Percentiles rank a stretch among this genome's conserved stretches.
phyloP scores from a whole-genome alignment of 2,329 filamentous ascomycete species.

The Trichoderma sp. region DNA sequence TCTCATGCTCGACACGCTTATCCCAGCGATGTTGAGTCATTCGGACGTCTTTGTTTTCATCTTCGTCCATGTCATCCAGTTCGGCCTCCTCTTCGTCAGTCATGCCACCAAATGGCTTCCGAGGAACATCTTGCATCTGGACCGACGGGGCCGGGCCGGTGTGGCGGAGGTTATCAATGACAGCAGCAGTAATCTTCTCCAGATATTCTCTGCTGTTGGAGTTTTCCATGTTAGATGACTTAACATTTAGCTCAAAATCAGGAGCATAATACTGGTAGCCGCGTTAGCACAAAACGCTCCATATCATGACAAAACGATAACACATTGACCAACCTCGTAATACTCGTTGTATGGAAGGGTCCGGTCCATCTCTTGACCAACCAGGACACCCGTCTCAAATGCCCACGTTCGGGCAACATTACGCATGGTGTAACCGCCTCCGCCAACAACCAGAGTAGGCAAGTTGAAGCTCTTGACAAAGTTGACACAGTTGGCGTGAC shows the following conservation, averaged over 20 bases:
- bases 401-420: conserved; percentile 98
- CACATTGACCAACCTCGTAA: conserved; percentile 63
- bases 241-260: conserved; percentile 87
- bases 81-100: conserved; percentile 68
- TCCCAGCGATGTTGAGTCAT: conserved; percentile 83
- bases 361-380: conserved; percentile 77
- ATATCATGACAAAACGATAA: too few species aligned
- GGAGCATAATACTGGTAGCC: conserved; percentile 78
- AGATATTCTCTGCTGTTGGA: conserved; percentile 83
- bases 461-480: conserved; percentile 85
- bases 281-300: conserved; percentile 29
- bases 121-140: conserved; percentile 78
- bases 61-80: conserved; percentile 73
- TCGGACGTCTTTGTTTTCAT: conserved; percentile 81
- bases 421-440: conserved; percentile 94
- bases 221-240: conserved; percentile 87
- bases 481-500: conserved; percentile 90
- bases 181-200: conserved; percentile 75
- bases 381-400: conserved; percentile 88
- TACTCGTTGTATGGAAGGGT: conserved; percentile 97
- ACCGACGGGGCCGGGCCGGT: conserved; percentile 86
- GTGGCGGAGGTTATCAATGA: conserved; percentile 84
- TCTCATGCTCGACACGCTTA: conserved; percentile 71
- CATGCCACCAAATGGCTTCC: conserved; percentile 62
- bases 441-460: conserved; percentile 89